These are phyloP conservation scores for Diaporthe capsici DNA, from an alignment of 2,329 filamentous ascomycete genomes.

Conservation along the genomic window DNA sequence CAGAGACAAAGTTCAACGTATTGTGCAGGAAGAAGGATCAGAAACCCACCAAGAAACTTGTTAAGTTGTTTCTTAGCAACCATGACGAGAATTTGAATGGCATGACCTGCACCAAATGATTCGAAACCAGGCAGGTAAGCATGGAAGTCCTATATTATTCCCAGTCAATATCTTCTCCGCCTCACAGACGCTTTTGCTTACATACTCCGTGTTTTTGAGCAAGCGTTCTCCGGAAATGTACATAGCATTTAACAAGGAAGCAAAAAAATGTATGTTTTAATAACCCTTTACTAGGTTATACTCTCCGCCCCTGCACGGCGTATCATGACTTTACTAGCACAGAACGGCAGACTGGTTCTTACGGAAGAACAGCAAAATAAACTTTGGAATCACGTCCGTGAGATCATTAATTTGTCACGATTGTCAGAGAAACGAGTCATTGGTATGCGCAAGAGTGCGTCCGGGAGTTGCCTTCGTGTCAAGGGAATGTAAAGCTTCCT, in stretches of 20 bases:
- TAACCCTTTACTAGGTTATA: neutral
- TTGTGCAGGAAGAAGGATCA: neutral
- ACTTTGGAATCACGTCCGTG: neutral
- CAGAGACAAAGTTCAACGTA: neutral
- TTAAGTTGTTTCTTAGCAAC: neutral
- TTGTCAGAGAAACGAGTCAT: slow-evolving; percentile 6
- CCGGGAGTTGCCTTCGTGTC: neutral
- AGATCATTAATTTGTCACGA: neutral
- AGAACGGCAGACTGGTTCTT: neutral
- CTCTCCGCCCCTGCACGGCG: no score
- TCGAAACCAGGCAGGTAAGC: neutral
- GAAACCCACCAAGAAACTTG: neutral
- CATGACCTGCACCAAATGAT: neutral
- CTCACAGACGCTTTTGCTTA: neutral
- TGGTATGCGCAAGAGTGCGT: neutral
- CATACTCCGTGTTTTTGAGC: neutral
- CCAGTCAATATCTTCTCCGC: neutral
- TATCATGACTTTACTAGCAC: neutral
- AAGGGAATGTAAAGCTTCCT: neutral
- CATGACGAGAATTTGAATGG: neutral
- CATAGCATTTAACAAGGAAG: neutral
- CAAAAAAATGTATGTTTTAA: neutral
- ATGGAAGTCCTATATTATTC: neutral
- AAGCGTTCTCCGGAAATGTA: neutral
- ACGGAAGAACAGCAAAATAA: neutral